Percentiles rank a stretch among this genome's conserved stretches.
phyloP scores from a whole-genome alignment of 257 asterid species.

The Capsicum pubescens region DNA sequence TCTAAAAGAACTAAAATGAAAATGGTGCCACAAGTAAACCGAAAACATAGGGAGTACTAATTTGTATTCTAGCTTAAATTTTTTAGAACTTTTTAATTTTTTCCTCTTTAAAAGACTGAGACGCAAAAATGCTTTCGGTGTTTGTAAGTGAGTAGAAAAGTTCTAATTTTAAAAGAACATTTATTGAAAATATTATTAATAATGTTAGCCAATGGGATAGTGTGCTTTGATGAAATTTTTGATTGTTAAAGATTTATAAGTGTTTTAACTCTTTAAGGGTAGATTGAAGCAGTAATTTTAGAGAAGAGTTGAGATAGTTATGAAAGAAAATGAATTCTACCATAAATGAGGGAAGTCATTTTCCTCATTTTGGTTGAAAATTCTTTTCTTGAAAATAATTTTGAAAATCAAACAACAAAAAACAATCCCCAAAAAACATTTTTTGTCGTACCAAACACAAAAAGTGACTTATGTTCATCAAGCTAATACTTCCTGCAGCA shows the following conservation, averaged over 20 bases:
- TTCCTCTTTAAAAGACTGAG: not conserved
- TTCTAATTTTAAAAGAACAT: too few species aligned
- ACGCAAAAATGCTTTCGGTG: not conserved
- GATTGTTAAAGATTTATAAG: not conserved
- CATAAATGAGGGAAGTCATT: not conserved
- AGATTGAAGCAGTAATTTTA: not conserved
- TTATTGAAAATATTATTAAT: not conserved
- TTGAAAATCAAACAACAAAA: not conserved
- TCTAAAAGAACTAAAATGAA: not conserved
- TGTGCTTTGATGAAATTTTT: not conserved
- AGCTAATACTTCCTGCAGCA: not conserved
- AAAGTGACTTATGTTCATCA: not conserved
- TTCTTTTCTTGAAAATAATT: not conserved
- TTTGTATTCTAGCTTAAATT: not conserved
- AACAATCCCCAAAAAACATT: not conserved
- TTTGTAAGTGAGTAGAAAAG: not conserved
- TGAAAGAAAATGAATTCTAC: conserved; percentile 13
- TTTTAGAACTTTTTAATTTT: too few species aligned
- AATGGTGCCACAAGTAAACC: not conserved
- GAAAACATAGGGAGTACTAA: not conserved
- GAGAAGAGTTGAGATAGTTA: not conserved
- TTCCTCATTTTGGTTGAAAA: not conserved
- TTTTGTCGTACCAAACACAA: not conserved
- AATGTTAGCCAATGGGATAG: not conserved
- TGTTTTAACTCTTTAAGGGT: not conserved